Conservation (phyloP, 2,329 filamentous ascomycete genomes). For the Chrysoporthe cubensis region DNA sequence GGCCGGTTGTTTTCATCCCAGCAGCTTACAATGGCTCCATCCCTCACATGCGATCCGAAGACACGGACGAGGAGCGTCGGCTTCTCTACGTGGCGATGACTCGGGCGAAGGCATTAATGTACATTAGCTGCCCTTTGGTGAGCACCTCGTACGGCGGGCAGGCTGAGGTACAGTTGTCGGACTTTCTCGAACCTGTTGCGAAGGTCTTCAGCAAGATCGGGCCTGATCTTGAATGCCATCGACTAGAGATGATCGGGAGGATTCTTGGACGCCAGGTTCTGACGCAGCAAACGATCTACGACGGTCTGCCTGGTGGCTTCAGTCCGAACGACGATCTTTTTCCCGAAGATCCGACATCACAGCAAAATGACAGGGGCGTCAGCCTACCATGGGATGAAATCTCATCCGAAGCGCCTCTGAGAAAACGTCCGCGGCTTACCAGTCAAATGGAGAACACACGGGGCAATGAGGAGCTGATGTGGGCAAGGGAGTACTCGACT, state of each 20-base stretch:
- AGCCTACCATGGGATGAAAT: slow-evolving; percentile 39
- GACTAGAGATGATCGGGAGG: slow-evolving; percentile 68
- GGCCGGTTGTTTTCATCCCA: slow-evolving; percentile 93
- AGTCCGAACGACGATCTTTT: slow-evolving; percentile 69
- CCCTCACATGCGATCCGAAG: slow-evolving; percentile 84
- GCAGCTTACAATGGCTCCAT: slow-evolving; percentile 89
- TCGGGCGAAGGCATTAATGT: slow-evolving; percentile 81
- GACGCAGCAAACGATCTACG: slow-evolving; percentile 56
- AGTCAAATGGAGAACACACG: slow-evolving; percentile 37
- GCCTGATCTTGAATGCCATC: slow-evolving; percentile 66
- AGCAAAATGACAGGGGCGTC: slow-evolving; percentile 1
- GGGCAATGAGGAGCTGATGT: slow-evolving; percentile 38
- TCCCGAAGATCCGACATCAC: slow-evolving; percentile 60
- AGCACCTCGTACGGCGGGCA: slow-evolving; percentile 62
- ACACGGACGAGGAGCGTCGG: slow-evolving; percentile 83
- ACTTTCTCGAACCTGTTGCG: slow-evolving; percentile 68
- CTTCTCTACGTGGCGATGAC: slow-evolving; percentile 98
- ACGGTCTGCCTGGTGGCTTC: slow-evolving; percentile 56
- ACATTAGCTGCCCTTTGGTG: slow-evolving; percentile 78
- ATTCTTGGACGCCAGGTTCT: slow-evolving; percentile 71
- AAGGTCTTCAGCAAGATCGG: slow-evolving; percentile 62
- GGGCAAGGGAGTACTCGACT: slow-evolving; percentile 55
- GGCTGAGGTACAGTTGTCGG: slow-evolving; percentile 65
- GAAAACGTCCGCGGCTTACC: slow-evolving; percentile 36
- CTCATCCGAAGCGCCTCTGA: slow-evolving; percentile 35